Evolutionary conservation across 805 yeast genomes (phyloP), one percentile per base, ranked within the genome.

Genomic region (Candida adriatica): DNA sequence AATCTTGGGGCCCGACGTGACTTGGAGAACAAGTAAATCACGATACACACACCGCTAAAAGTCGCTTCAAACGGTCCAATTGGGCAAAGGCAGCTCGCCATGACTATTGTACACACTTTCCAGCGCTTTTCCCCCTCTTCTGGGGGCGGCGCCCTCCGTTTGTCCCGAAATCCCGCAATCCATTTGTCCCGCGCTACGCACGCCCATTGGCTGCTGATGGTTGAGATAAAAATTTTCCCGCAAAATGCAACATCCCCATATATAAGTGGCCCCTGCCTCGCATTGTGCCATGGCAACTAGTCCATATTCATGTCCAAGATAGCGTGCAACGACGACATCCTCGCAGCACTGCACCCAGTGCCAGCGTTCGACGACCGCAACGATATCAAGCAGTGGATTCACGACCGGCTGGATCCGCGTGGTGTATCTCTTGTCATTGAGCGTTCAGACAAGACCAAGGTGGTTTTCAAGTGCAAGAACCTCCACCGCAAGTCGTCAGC

Each of bases 381-480:
- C 24, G 51, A 48, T 18, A 42, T 51, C 29, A 51, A 48, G 35
- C 53, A 50, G 11, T 51, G 55, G 55, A 28, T 51, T 18, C 42
- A 41, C 24, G 42, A 41, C 9, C 31, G 24, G 11, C 33, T 51
- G 21, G 46, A 42, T 24, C 31, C 38, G 6, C 29, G 46, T 6
- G 53, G 53, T 3, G 43, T 49, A 15, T 32, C 28, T 13, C 31
- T 51, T 24, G 59, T 55, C 6, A 53, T 56, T 38, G 60, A 54
- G 31, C 44, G 60, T 39, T 50, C 56, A 1, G 59, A 55, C 30
- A 39, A 48, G 4, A 39, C 53, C 13, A 53, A 55, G 33, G 51
- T 54, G 13, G 56, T 56, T 8, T 55, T 56, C 45, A 53, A 55
- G 31, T 55, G 59, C 36, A 54, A 53, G 40, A 49, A 41, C 29